Evolutionary conservation across 257 asterid species (phyloP).

Genomic region (Haberlea rhodopensis): DNA sequence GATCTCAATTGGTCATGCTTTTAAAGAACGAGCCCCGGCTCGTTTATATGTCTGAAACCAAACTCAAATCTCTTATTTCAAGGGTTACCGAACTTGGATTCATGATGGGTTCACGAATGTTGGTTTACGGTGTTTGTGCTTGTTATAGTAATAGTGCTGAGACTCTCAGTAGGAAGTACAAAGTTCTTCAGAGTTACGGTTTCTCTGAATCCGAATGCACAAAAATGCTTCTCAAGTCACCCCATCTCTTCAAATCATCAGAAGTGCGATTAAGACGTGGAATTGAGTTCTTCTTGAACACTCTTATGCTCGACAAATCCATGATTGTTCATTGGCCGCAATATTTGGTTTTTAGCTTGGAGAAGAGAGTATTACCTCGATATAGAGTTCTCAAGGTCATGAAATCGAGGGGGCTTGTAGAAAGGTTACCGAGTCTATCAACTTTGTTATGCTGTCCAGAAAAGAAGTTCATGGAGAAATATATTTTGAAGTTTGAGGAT

Average conservation of each 20-base stretch:
- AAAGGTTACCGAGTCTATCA: background rate
- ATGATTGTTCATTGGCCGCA: background rate
- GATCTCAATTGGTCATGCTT: slow-evolving; percentile 25
- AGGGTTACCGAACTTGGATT: slow-evolving; percentile 19
- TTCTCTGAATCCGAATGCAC: slow-evolving; percentile 13
- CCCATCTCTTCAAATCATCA: background rate
- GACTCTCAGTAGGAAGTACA: slow-evolving; percentile 11
- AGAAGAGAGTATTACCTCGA: slow-evolving; percentile 23
- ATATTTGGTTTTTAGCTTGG: slow-evolving; percentile 16
- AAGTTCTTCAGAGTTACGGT: slow-evolving; percentile 16
- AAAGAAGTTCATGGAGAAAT: slow-evolving; percentile 16
- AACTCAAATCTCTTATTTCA: slow-evolving; percentile 13
- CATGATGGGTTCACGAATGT: slow-evolving; percentile 20
- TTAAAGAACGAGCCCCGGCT: slow-evolving; percentile 16
- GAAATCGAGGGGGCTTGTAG: slow-evolving; percentile 20
- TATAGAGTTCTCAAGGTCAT: slow-evolving; percentile 12
- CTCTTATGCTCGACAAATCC: slow-evolving; percentile 22
- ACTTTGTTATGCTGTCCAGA: background rate
- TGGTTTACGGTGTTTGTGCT: slow-evolving; percentile 9
- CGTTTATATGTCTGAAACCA: slow-evolving; percentile 1
- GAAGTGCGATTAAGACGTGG: slow-evolving; percentile 22
- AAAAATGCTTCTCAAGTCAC: background rate
- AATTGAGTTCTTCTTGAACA: slow-evolving; percentile 18
- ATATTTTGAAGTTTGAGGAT: slow-evolving; percentile 17
- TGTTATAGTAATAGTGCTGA: slow-evolving; percentile 6